Evolutionary conservation across 83 land plant species (phyloP), one percentile per base, ranked within the genome.

Genomic region (Thuja plicata): DNA sequence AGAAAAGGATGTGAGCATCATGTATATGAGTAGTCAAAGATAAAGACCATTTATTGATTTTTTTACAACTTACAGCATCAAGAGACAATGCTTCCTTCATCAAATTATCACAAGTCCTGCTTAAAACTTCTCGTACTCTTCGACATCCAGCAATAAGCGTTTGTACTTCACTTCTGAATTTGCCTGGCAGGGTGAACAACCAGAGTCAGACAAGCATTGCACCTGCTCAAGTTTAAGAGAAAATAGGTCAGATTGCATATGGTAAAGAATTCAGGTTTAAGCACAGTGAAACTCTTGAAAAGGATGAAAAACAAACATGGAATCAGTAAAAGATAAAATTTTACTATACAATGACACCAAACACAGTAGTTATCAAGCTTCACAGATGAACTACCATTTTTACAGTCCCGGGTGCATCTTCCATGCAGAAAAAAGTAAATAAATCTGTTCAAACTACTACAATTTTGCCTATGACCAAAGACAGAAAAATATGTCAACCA

Each of bases 71-170:
- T 88, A 96, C 96, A 70, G 88, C 74, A 71, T 80, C 91, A 54
- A 97, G 80, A 21, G 89, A 86, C 79, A 95, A 92, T 37, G 93
- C 57, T 40, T 91, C 82, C 57, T 88, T 76, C 88, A 95, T 87
- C 89, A 97, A 62, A 1, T 90, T 89, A 54, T 55, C 45, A 87
- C 96, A 92, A 48, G 89, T 74, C 40, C 87, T 79, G 40, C 96
- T 96, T 46, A 96, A 90, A 91, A 81, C 91, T 70, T 84, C 77
- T 8, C 99, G 95, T 79, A 93, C 89, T 88, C 90, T 90, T n/a
- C 97, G 92, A 88, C 97, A 97, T 54, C 92, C 92, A 71, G 93
- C 90, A 37, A 97, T 96, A 76, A 96, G 48, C 12, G 89, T 86
- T 70, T 91, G 95, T 77, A 97, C 41, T 93, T 96, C 94, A 55